Conservation (phyloP, 1,139 yeast genomes). For the Hyphopichia fennica region DNA sequence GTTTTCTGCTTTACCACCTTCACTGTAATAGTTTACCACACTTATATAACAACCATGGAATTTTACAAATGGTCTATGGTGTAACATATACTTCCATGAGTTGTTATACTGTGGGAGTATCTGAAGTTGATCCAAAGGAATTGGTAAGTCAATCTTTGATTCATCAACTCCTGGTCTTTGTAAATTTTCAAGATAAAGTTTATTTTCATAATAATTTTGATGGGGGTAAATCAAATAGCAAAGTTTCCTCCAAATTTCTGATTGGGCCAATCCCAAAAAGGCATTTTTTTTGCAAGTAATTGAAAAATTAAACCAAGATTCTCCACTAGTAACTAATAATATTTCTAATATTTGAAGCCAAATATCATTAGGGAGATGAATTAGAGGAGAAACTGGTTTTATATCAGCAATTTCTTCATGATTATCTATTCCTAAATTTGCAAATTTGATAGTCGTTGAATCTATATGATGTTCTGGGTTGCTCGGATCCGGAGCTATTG, state of each 20-base stretch:
- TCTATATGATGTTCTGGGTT: slow-evolving; percentile 18
- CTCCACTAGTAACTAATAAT: slow-evolving; percentile 53
- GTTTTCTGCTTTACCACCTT: slow-evolving; percentile 69
- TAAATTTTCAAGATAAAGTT: slow-evolving; percentile 15
- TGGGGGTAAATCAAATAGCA: slow-evolving; percentile 55
- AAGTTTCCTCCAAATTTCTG: slow-evolving; percentile 56
- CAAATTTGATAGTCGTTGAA: slow-evolving; percentile 25
- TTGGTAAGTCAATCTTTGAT: slow-evolving; percentile 21
- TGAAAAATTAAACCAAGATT: slow-evolving; percentile 67
- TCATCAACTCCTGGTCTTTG: slow-evolving; percentile 20
- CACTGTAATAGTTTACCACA: slow-evolving; percentile 78
- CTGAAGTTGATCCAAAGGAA: slow-evolving; percentile 41
- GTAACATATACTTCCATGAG: slow-evolving; percentile 56
- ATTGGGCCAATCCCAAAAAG: slow-evolving; percentile 57
- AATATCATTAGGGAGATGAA: slow-evolving; percentile 64
- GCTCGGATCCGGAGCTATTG: slow-evolving; percentile 27
- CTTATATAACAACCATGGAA: slow-evolving; percentile 84
- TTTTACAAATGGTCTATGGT: slow-evolving; percentile 63
- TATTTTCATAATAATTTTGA: slow-evolving; percentile 53
- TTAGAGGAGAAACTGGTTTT: slow-evolving; percentile 55
- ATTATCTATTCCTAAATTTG: slow-evolving; percentile 29
- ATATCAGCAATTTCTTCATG: slow-evolving; percentile 23
- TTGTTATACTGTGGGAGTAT: slow-evolving; percentile 49
- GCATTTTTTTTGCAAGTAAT: slow-evolving; percentile 64
- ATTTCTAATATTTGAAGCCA: slow-evolving; percentile 54